Evolutionary conservation across 495 filamentous ascomycete species (phyloP).

Genomic region (Aspergillus bertholletiae): DNA sequence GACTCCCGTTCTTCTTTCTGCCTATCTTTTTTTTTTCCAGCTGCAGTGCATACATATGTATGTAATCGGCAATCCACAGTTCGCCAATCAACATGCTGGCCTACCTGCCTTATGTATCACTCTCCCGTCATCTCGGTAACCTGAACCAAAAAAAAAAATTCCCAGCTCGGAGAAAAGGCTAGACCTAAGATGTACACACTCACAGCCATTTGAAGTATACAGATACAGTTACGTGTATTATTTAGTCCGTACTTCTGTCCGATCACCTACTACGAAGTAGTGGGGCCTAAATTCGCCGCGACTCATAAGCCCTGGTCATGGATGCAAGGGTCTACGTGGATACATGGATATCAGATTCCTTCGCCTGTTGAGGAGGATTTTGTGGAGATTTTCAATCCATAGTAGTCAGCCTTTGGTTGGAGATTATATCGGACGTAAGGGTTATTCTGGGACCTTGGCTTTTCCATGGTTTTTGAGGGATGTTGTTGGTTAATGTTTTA

Average conservation of each 20-base stretch:
- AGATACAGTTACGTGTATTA: no score
- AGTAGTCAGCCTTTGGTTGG: neutral
- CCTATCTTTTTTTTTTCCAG: neutral
- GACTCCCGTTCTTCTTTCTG: neutral
- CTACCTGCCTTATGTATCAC: neutral
- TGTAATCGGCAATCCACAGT: constrained; percentile 4
- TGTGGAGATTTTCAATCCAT: neutral
- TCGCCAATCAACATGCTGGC: neutral
- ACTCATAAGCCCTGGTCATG: neutral
- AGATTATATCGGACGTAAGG: neutral
- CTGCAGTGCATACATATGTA: constrained; percentile 1
- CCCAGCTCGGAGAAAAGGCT: no score
- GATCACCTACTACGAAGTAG: neutral
- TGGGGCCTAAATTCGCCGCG: neutral
- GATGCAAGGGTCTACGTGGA: neutral
- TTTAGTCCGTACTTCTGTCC: neutral
- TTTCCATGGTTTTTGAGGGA: neutral
- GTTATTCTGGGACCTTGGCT: neutral
- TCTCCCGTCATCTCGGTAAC: neutral
- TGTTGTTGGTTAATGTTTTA: no score
- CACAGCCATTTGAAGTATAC: no score
- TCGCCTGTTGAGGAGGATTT: neutral
- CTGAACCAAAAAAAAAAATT: neutral
- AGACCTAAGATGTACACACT: no score
- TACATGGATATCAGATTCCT: constrained; percentile 1